These are phyloP conservation scores for Exobasidium cylindrosporum DNA, from an alignment of 1,284 basidiomycete genomes.

Conservation along the genomic window DNA sequence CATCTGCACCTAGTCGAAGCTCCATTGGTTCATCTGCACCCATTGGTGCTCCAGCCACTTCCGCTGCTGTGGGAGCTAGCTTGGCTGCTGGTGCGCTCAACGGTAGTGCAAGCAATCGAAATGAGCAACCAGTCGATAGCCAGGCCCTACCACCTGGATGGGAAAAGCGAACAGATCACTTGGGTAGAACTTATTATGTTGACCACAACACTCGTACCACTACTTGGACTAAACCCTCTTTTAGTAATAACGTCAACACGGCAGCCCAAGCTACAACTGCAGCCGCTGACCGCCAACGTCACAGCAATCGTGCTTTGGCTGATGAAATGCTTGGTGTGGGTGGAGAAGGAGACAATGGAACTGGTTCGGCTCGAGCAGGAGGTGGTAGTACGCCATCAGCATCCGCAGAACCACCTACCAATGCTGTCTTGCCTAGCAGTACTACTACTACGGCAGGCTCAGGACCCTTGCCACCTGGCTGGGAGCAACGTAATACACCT, in stretches of 20 bases:
- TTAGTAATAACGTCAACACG: conserved; percentile 36
- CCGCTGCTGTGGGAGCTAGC: conserved; percentile 19
- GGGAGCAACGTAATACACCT: conserved; percentile 97
- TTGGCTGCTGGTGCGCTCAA: neutral
- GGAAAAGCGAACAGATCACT: conserved; percentile 86
- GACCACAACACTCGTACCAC: conserved; percentile 84
- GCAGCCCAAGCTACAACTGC: conserved; percentile 38
- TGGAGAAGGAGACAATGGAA: conserved; percentile 2
- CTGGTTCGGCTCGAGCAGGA: neutral
- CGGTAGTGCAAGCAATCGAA: neutral
- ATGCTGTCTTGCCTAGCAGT: conserved; percentile 52
- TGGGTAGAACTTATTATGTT: conserved; percentile 77
- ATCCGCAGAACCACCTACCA: conserved; percentile 29
- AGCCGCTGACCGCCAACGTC: conserved; percentile 48
- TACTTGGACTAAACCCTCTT: conserved; percentile 71
- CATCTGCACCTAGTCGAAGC: conserved; percentile 10
- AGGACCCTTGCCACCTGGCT: conserved; percentile 84
- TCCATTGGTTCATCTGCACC: conserved; percentile 11
- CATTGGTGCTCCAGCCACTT: conserved; percentile 5
- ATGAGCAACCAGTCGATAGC: conserved; percentile 24
- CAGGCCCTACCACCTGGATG: conserved; percentile 74
- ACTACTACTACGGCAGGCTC: conserved; percentile 70
- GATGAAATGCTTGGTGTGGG: conserved; percentile 55
- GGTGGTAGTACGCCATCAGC: conserved; percentile 22
- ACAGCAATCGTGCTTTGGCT: conserved; percentile 50